These are phyloP conservation scores for Nicotiana attenuata DNA, from an alignment of 257 asterid species.

Conservation along the genomic window DNA sequence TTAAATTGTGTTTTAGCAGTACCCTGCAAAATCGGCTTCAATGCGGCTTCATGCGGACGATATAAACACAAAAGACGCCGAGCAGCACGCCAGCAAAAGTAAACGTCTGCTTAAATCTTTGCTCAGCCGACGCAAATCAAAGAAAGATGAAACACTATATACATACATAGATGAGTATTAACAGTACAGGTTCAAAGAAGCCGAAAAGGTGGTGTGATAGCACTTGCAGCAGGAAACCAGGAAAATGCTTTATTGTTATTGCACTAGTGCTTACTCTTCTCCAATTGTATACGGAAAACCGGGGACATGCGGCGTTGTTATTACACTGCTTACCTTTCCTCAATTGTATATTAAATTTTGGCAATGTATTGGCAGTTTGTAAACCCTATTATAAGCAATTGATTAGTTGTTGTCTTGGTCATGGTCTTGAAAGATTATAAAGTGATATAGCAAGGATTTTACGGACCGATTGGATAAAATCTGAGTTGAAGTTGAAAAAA, in stretches of 20 bases:
- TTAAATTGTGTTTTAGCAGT: constrained; percentile 33
- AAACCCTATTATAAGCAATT: neutral
- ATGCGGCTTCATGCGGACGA: constrained; percentile 62
- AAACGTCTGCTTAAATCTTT: constrained; percentile 82
- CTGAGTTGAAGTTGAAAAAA: neutral
- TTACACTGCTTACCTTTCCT: constrained; percentile 9
- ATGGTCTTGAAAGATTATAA: neutral
- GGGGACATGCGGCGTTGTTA: neutral
- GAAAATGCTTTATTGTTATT: neutral
- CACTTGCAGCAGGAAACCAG: neutral
- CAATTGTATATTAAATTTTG: constrained; percentile 6
- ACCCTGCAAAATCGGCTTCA: constrained; percentile 70
- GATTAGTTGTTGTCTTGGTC: neutral
- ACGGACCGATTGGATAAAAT: neutral
- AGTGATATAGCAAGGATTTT: neutral
- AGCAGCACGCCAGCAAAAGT: constrained; percentile 66
- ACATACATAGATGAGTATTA: constrained; percentile 87
- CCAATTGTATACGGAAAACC: neutral
- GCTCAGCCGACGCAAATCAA: constrained; percentile 84
- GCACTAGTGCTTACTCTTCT: neutral
- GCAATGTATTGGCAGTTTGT: neutral
- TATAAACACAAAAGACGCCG: constrained; percentile 51
- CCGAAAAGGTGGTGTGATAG: constrained; percentile 1
- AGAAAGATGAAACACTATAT: constrained; percentile 79
- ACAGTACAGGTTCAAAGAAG: constrained; percentile 7